A percentile compares a stretch with the other conserved stretches of the same genome.
Evolutionary conservation across 345 rosid genomes (phyloP).

Genomic region (Laguncularia racemosa): DNA sequence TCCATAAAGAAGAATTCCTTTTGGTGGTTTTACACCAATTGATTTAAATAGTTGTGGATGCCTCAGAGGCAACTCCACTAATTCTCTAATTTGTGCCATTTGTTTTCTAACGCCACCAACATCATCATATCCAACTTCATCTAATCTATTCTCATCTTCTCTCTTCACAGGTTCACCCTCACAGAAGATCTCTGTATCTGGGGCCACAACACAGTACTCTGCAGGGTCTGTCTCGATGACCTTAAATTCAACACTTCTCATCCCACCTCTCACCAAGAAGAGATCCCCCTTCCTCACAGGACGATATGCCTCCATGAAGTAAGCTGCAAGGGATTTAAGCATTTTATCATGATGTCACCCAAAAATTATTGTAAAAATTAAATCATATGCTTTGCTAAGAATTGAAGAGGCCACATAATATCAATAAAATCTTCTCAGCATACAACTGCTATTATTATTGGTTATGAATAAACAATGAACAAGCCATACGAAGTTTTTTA

Average conservation of each 20-base stretch:
- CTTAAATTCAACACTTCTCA: constrained; percentile 94
- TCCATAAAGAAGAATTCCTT: constrained; percentile 83
- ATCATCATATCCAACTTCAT: constrained; percentile 95
- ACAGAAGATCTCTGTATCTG: constrained; percentile 94
- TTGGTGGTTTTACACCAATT: constrained; percentile 98
- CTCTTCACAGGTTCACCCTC: constrained; percentile 95
- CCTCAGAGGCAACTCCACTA: constrained; percentile 89
- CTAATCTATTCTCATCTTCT: constrained; percentile 88
- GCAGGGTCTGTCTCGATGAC: constrained; percentile 85
- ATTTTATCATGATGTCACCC: too few species aligned
- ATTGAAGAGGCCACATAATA: too few species aligned
- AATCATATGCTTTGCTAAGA: too few species aligned
- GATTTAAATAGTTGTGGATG: constrained; percentile 95
- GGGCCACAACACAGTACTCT: constrained; percentile 93
- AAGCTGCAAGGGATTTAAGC: constrained; percentile 47
- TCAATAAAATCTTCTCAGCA: too few species aligned
- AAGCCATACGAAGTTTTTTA: too few species aligned
- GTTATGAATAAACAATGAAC: too few species aligned
- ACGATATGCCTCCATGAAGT: constrained; percentile 90
- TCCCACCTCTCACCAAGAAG: constrained; percentile 94
- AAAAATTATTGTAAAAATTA: too few species aligned
- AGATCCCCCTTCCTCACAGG: constrained; percentile 96
- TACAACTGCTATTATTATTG: too few species aligned
- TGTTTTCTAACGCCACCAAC: constrained; percentile 99
- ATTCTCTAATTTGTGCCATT: constrained; percentile 96